phyloP scores from a whole-genome alignment of 495 filamentous ascomycete species.

The Physcia stellaris region DNA sequence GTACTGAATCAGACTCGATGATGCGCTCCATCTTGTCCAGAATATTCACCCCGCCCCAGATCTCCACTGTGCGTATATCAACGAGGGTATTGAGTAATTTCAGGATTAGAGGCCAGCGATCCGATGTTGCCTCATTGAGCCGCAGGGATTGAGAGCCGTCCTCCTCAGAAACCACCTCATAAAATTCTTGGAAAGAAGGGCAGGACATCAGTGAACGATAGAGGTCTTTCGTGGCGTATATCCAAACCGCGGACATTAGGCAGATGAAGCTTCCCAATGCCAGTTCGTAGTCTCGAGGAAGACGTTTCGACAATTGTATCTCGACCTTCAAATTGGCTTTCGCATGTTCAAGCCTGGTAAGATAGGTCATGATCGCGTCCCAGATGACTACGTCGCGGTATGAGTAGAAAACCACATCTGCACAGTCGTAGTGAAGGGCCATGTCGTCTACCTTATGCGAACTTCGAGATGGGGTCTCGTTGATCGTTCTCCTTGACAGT shows the following conservation, averaged over 20 bases:
- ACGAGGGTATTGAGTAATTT: not conserved
- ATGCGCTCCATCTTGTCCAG: not conserved
- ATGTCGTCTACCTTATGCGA: not conserved
- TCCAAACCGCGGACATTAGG: not conserved
- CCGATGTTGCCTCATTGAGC: not conserved
- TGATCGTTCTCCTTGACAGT: not conserved
- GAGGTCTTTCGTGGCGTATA: not conserved
- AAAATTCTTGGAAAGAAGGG: not conserved
- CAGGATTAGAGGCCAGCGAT: not conserved
- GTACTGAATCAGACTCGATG: not conserved
- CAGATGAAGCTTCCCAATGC: not conserved
- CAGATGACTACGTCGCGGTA: not conserved
- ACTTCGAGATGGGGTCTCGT: too few species aligned
- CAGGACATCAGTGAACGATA: not conserved
- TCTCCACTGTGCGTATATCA: not conserved
- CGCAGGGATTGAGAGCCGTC: not conserved
- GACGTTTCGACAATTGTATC: not conserved
- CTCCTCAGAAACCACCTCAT: not conserved
- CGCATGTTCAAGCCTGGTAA: not conserved
- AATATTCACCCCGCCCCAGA: not conserved
- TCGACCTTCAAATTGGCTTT: not conserved
- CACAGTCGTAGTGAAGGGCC: not conserved
- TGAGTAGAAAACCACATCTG: not conserved
- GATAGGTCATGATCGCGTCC: not conserved
- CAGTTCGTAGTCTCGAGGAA: not conserved